Evolutionary conservation across 2,329 filamentous ascomycete species (phyloP).

Genomic region (Ceratocystiopsis sp.): DNA sequence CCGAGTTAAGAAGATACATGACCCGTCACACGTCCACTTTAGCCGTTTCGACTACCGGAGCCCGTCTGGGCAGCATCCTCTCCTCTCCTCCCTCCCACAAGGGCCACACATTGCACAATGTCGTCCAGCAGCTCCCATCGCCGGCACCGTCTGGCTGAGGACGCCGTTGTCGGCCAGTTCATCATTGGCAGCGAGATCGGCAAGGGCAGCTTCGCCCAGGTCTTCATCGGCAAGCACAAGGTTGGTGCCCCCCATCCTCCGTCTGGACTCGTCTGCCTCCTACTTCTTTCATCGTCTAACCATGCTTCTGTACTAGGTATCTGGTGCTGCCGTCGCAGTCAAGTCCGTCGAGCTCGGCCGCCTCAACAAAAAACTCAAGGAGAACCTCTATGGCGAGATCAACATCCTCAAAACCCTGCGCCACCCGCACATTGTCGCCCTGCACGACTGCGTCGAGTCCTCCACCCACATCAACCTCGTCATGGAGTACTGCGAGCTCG

Average conservation of each 20-base stretch:
- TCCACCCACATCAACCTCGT: constrained; percentile 82
- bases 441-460: constrained; percentile 87
- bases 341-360: constrained; percentile 88
- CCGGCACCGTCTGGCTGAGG: constrained; percentile 7
- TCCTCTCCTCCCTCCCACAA: too few relatives aligned
- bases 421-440: constrained; percentile 90
- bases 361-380: constrained; percentile 88
- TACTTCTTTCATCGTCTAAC: not conserved
- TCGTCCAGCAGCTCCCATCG: constrained; percentile 3
- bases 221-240: constrained; percentile 75
- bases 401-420: constrained; percentile 84
- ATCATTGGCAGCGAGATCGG: constrained; percentile 51
- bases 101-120: too few relatives aligned
- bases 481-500: constrained; percentile 97
- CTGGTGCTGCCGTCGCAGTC: constrained; percentile 74
- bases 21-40: too few relatives aligned
- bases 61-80: constrained; percentile 4
- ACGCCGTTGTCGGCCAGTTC: constrained; percentile 11
- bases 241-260: too few relatives aligned
- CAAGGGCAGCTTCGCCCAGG: constrained; percentile 92
- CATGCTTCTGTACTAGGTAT: constrained; percentile 34
- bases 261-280: not conserved
- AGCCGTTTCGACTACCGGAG: not conserved
- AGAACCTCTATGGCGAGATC: constrained; percentile 91
- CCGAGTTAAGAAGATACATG: too few relatives aligned